phyloP scores from a whole-genome alignment of 2,329 filamentous ascomycete genomes.

The Neoarthrinium moseri region DNA sequence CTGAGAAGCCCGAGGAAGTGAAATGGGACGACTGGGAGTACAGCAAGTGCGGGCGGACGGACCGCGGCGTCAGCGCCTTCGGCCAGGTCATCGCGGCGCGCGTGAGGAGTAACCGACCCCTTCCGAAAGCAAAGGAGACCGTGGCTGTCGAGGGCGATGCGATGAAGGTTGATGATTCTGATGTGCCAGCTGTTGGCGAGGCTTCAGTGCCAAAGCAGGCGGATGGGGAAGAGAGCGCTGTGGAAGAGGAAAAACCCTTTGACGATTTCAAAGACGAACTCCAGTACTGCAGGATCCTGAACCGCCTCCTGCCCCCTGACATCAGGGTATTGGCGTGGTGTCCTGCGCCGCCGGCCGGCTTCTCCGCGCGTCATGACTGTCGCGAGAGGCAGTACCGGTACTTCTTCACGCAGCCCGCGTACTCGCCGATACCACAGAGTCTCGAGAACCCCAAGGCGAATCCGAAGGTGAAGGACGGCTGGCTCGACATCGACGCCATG shows the following conservation, averaged over 20 bases:
- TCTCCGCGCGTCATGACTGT: constrained; percentile 91
- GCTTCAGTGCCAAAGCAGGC: not conserved
- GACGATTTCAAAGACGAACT: constrained; percentile 79
- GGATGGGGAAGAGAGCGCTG: not conserved
- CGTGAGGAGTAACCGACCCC: constrained; percentile 75
- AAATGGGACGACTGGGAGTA: constrained; percentile 87
- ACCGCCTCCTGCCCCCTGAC: constrained; percentile 82
- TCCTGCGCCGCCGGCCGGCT: constrained; percentile 72
- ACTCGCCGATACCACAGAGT: constrained; percentile 62
- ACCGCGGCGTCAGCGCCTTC: constrained; percentile 92
- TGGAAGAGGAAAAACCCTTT: constrained; percentile 32
- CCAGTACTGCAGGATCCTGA: constrained; percentile 78
- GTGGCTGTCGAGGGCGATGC: constrained; percentile 13
- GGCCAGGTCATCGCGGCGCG: constrained; percentile 87
- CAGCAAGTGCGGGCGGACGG: constrained; percentile 91
- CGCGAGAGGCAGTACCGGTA: constrained; percentile 90
- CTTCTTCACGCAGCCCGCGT: constrained; percentile 95
- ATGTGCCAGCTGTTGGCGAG: not conserved
- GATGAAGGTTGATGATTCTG: constrained; percentile 7
- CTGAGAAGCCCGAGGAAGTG: constrained; percentile 59
- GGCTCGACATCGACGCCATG: constrained; percentile 89
- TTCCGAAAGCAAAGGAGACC: constrained; percentile 33
- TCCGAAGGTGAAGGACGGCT: constrained; percentile 58
- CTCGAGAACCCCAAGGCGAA: constrained; percentile 41
- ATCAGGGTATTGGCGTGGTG: constrained; percentile 95